Evolutionary conservation across 805 yeast genomes (phyloP), one percentile per base, ranked within the genome.

Genomic region (Saturnispora sanitii): DNA sequence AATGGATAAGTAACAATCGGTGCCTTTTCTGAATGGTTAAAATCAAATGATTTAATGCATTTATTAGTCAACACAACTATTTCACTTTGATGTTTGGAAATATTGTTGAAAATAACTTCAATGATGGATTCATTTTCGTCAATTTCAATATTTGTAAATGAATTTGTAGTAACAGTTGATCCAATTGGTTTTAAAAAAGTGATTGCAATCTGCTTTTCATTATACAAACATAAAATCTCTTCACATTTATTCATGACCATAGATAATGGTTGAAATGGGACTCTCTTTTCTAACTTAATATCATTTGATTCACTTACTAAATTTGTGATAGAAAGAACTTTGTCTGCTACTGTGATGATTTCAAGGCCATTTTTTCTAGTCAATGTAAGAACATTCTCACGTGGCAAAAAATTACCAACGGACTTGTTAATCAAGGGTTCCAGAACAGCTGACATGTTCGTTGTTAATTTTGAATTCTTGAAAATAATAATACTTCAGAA

Each of bases 41-140:
- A 46, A 34, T 68, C 70, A 44, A 59, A 68, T 0, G 65, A 50
- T 34, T 57, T 51, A 4, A 72, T 50, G 4, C 44, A 38, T 6
- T 47, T 49, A 22, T 61, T 64, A 0, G 71, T 61, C 20, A 75
- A 58, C 3, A 70, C 52, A 2, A 73, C 67, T 20, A 75, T 42
- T 34, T 60, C 67, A 0, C 75, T 55, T 37, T 68, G 71, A 35
- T 57, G 55, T 33, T 63, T 58, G 0, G 75, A 68, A 3, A 62
- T 45, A 11, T 64, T 65, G 44, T 71, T 67, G 71, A 77, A 75
- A 2, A 60, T 17, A 4, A 70, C 57, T 27, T 66, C 64, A 11
- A 62, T 43, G 4, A 73, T 53, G 12, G 47, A 49, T 28, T 54
- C 62, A 2, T 56, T 38, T 26, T 53, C 62, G 1, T 56, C 38